Base-by-base conservation (phyloP, 441 rosid genomes). In the Corymbia calophylla region DNA sequence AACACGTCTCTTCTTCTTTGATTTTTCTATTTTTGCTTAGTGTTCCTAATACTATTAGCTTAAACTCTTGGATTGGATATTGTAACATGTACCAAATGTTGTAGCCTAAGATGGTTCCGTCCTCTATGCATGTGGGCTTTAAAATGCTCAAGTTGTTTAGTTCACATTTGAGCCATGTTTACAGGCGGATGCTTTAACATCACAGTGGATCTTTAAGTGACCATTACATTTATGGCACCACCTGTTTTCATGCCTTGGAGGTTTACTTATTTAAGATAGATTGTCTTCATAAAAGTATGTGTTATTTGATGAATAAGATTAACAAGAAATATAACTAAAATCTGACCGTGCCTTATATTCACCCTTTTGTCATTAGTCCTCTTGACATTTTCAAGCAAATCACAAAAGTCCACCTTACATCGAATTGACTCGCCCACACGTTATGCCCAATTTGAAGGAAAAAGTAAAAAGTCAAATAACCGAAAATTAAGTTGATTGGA, bases 101-200 rank as follows among this genome's bases (percentile, higher is more conserved):
- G 44, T 39, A 39, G 44, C 44, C 44, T 39, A 39, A 39, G 44
- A 39, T 39, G 44, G 5, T 39, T 39, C 44, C 44, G 51, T 49
- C 51, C 51, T 49, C 51, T 9, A 49, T 49, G 44, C 44, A 49
- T 10, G 51, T 9, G 51, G 10, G 51, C 12, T 49, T 49, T 49
- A 49, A 49, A 49, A 49, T 49, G 12, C 51, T 49, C 51, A 9
- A 49, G 51, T 49, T 49, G 51, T 49, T 49, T 9, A 49, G 51
- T 9, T 12, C 12, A 9, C 10, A 49, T 39, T 9, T 49, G 5
- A 39, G 44, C 44, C 7, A 58, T 58, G 25, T 27, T 58, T 10
- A 19, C 15, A 11, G 0, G 25, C 0, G 0, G 14, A 53, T 53
- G 53, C 17, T 4, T 12, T 5, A 10, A 58, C 14, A 25, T 25